Conservation (phyloP, 495 filamentous ascomycete genomes). For the Penicillium manginii region DNA sequence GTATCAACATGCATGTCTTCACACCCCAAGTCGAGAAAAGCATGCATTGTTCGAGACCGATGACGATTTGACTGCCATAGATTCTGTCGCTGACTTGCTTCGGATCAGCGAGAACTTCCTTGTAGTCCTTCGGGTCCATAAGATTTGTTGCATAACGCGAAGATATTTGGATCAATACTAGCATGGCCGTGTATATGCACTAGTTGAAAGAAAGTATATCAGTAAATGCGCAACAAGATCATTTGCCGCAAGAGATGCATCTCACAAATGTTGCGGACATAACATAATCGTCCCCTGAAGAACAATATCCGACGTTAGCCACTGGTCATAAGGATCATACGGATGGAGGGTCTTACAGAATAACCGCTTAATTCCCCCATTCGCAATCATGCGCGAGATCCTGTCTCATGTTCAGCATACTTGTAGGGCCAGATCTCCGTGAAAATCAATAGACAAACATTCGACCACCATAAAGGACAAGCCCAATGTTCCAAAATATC, state of each 20-base stretch:
- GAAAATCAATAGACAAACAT: conserved; percentile 25
- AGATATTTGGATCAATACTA: conserved; percentile 61
- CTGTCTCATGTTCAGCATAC: conserved; percentile 27
- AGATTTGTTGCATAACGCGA: conserved; percentile 61
- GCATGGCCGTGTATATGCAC: conserved; percentile 55
- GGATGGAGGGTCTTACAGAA: conserved; percentile 33
- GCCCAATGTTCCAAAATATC: conserved; percentile 39
- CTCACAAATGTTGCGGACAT: conserved; percentile 59
- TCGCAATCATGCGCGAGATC: conserved; percentile 35
- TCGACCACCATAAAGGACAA: conserved; percentile 36
- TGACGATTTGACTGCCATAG: conserved; percentile 55
- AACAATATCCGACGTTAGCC: background rate
- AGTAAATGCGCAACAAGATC: background rate
- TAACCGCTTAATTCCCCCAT: conserved; percentile 38
- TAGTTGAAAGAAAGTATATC: conserved; percentile 24
- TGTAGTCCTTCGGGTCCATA: conserved; percentile 55
- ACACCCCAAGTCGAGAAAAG: conserved; percentile 53
- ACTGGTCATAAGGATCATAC: background rate
- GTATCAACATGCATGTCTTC: conserved; percentile 56
- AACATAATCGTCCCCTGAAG: conserved; percentile 56
- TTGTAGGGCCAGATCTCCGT: background rate
- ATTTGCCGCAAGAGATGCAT: background rate
- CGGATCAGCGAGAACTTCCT: conserved; percentile 45
- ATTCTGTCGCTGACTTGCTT: conserved; percentile 47
- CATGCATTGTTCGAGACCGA: conserved; percentile 57